A percentile compares a stretch with the other conserved stretches of the same genome.
These are phyloP conservation scores for Apiotrichum montevideense DNA, from an alignment of 1,284 basidiomycete genomes.

Conservation along the genomic window DNA sequence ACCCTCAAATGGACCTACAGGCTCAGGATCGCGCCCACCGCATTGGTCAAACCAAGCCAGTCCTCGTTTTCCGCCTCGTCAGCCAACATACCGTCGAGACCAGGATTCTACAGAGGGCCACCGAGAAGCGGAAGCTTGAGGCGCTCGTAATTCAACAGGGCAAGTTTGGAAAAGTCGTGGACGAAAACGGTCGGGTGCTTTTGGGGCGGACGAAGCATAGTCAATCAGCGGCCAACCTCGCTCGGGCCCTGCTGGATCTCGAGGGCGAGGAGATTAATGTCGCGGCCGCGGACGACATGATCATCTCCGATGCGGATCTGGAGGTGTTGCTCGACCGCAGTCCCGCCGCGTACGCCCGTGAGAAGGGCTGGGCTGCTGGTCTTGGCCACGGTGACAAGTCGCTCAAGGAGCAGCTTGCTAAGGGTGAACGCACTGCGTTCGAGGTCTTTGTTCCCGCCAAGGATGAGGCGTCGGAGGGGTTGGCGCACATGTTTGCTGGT, in stretches of 20 bases:
- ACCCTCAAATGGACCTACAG: conserved; percentile 94
- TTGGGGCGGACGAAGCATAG: conserved; percentile 36
- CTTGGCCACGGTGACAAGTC: conserved; percentile 35
- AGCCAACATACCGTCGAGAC: conserved; percentile 84
- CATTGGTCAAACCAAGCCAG: conserved; percentile 85
- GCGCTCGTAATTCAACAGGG: conserved; percentile 89
- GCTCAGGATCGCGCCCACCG: conserved; percentile 93
- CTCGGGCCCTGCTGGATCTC: conserved; percentile 68
- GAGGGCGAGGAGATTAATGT: conserved; percentile 86
- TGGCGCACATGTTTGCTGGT: conserved; percentile 58
- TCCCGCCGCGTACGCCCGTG: conserved; percentile 69
- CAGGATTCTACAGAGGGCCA: conserved; percentile 80
- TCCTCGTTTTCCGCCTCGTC: conserved; percentile 81
- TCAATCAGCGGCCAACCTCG: conserved; percentile 65
- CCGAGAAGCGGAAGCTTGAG: conserved; percentile 82
- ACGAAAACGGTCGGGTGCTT: conserved; percentile 53
- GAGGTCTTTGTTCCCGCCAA: conserved; percentile 69
- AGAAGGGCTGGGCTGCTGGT: conserved; percentile 63
- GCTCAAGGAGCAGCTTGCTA: conserved; percentile 40
- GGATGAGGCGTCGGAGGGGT: conserved; percentile 63
- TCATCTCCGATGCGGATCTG: conserved; percentile 75
- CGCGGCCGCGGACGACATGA: conserved; percentile 67
- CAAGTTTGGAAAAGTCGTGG: conserved; percentile 61
- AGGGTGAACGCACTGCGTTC: conserved; percentile 57
- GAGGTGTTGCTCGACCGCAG: conserved; percentile 74